A percentile compares a stretch with the other conserved stretches of the same genome.
These are phyloP conservation scores for Lasiodiplodia theobromae DNA, from an alignment of 2,329 filamentous ascomycete species.

Conservation along the genomic window DNA sequence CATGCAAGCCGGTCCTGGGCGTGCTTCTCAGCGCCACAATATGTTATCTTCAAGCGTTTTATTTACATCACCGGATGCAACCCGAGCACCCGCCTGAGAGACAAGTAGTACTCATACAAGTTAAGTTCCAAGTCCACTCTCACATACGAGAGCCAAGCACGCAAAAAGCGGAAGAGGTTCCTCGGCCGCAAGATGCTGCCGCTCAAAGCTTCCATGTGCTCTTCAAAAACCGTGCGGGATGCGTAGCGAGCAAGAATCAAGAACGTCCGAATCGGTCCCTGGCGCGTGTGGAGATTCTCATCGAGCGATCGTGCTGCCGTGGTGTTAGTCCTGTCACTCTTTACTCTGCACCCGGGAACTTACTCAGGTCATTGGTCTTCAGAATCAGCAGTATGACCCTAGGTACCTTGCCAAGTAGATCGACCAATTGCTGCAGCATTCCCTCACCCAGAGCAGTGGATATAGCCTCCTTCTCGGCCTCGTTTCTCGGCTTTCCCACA, in stretches of 20 bases:
- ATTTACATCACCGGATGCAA: conserved; percentile 40
- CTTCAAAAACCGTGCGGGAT: conserved; percentile 67
- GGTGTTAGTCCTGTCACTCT: not conserved
- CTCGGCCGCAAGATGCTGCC: conserved; percentile 59
- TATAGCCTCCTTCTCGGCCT: conserved; percentile 85
- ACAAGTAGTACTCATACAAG: conserved; percentile 65
- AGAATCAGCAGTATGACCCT: conserved; percentile 92
- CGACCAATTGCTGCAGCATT: conserved; percentile 85
- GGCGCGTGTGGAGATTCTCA: conserved; percentile 80
- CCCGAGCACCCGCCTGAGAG: conserved; percentile 58
- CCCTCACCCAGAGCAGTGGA: conserved; percentile 84
- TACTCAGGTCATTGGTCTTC: conserved; percentile 94
- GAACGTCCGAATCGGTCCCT: conserved; percentile 68
- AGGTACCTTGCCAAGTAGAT: conserved; percentile 86
- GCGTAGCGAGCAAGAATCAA: conserved; percentile 71
- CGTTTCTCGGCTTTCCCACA: conserved; percentile 67
- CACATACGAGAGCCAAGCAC: conserved; percentile 61
- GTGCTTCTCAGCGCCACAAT: not conserved
- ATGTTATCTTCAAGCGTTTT: not conserved
- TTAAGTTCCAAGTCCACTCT: conserved; percentile 65
- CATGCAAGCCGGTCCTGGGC: not conserved
- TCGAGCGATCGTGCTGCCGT: conserved; percentile 79
- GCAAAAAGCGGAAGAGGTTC: conserved; percentile 60
- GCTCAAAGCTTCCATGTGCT: conserved; percentile 63
- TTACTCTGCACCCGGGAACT: conserved; percentile 36